Evolutionary conservation across 257 asterid genomes (phyloP).

Genomic region (Nicotiana undulata): DNA sequence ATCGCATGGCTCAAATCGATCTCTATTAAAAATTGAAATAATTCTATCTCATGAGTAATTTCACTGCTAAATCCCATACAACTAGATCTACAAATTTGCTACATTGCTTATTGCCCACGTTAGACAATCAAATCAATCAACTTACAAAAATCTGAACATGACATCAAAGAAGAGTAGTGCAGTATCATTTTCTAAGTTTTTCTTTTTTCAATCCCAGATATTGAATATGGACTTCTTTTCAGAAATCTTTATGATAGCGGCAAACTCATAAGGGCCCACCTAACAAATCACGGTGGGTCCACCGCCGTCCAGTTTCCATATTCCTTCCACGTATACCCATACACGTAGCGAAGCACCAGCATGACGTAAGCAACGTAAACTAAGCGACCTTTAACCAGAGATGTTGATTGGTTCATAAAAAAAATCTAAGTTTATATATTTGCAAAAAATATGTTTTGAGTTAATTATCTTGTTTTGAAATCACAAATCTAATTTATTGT

Average conservation of each 20-base stretch:
- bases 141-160: not conserved
- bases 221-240: not conserved
- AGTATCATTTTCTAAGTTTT: not conserved
- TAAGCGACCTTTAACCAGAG: not conserved
- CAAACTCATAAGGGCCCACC: conserved; percentile 5
- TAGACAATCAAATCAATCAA: not conserved
- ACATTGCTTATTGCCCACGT: too few species aligned
- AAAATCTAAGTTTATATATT: not conserved
- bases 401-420: not conserved
- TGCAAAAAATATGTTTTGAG: too few species aligned
- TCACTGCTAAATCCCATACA: too few species aligned
- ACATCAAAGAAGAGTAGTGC: not conserved
- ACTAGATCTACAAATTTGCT: too few species aligned
- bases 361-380: not conserved
- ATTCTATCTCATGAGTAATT: too few species aligned
- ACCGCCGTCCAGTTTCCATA: not conserved
- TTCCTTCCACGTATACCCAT: not conserved
- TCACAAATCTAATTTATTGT: too few species aligned
- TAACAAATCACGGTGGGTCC: not conserved
- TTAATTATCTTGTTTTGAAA: too few species aligned
- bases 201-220: not conserved
- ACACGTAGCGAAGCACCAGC: not conserved
- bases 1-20: too few species aligned
- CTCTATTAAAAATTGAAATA: too few species aligned
- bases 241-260: conserved; percentile 4